Evolutionary conservation across 345 rosid species (phyloP).

Genomic region (Eucalyptus decipiens): DNA sequence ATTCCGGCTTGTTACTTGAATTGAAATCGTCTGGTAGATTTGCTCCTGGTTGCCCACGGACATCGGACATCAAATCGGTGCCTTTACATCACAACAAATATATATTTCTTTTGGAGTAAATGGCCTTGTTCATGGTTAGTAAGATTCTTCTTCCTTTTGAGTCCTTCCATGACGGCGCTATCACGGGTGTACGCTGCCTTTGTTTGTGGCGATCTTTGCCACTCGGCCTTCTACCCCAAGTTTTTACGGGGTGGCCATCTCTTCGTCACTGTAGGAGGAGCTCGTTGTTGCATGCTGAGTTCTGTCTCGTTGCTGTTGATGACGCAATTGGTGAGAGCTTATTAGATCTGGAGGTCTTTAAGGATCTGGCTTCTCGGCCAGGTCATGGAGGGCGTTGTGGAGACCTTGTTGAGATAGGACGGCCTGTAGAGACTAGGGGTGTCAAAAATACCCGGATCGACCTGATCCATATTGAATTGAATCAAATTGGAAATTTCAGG

Average conservation of each 20-base stretch:
- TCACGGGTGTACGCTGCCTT: background rate
- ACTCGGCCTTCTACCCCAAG: background rate
- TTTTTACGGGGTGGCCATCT: background rate
- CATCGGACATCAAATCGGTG: background rate
- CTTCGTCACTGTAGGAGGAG: background rate
- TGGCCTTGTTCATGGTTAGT: background rate
- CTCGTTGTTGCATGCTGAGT: background rate
- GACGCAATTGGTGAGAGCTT: background rate
- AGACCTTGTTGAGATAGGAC: background rate
- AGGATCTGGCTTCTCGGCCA: background rate
- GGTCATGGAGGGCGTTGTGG: background rate
- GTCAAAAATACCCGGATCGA: background rate
- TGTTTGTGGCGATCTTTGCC: background rate
- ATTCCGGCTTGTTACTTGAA: background rate
- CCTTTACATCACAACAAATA: background rate
- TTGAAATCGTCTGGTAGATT: background rate
- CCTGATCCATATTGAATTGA: accelerated
- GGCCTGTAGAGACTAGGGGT: background rate
- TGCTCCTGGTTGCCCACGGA: background rate
- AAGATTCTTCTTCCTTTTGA: background rate
- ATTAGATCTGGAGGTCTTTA: background rate
- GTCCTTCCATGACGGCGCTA: background rate
- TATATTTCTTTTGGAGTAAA: accelerated
- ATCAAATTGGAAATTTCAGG: background rate
- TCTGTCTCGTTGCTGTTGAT: background rate